Conservation (phyloP, 768 basidiomycete species). For the Tricholoma saponaceum region DNA sequence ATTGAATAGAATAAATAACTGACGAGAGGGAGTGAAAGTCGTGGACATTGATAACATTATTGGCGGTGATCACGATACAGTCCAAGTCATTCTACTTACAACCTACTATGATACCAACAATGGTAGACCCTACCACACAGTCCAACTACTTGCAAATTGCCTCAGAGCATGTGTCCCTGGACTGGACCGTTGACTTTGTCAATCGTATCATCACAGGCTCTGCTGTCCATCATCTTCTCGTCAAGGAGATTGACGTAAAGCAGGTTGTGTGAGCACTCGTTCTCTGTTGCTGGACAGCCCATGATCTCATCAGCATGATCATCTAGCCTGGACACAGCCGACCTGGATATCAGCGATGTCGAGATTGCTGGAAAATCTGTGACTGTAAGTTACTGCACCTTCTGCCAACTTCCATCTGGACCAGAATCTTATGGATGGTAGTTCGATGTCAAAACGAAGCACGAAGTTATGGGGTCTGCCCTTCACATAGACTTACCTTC, state of each 20-base stretch:
- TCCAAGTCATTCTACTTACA: no score
- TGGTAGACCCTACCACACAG: constrained; percentile 66
- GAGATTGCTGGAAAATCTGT: constrained; percentile 47
- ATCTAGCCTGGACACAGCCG: constrained; percentile 69
- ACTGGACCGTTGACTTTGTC: constrained; percentile 78
- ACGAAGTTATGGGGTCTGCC: constrained; percentile 75
- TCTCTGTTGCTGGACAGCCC: background rate
- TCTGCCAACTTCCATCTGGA: background rate
- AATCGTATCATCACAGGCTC: constrained; percentile 51
- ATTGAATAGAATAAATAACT: background rate
- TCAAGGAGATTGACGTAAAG: constrained; percentile 46
- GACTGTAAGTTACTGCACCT: constrained; percentile 32
- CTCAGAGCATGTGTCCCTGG: constrained; percentile 64
- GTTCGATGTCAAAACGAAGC: constrained; percentile 52
- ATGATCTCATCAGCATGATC: background rate
- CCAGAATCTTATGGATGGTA: constrained; percentile 22
- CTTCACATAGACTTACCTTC: constrained; percentile 54
- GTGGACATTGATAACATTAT: no score
- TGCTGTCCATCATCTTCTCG: constrained; percentile 57
- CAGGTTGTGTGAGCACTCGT: constrained; percentile 52
- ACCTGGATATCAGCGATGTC: constrained; percentile 55
- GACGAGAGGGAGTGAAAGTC: no score
- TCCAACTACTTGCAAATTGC: constrained; percentile 72
- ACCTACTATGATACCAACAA: background rate
- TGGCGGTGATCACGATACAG: no score